Percentiles rank a stretch among this genome's conserved stretches.
Evolutionary conservation across 1,139 yeast species (phyloP).

Genomic region (Debaryomycetaceae sp.): DNA sequence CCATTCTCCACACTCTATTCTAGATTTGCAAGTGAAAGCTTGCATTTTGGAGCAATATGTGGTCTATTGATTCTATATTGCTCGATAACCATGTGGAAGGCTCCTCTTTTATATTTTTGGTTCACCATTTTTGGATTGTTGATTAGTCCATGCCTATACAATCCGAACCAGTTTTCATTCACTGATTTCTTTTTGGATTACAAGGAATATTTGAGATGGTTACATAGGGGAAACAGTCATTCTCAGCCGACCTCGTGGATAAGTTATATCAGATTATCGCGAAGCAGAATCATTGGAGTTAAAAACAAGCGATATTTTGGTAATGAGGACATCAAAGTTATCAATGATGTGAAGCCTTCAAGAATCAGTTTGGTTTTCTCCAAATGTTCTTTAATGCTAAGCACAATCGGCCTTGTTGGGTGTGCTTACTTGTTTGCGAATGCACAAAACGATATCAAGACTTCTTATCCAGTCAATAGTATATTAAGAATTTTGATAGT

Average conservation of each 20-base stretch:
- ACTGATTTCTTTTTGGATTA: slow-evolving; percentile 73
- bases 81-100: slow-evolving; percentile 69
- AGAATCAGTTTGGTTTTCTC: slow-evolving; percentile 29
- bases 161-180: slow-evolving; percentile 80
- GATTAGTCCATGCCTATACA: slow-evolving; percentile 75
- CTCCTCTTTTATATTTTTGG: slow-evolving; percentile 81
- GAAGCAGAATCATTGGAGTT: slow-evolving; percentile 45
- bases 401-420: slow-evolving; percentile 24
- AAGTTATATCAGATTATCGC: slow-evolving; percentile 23
- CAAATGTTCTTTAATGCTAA: slow-evolving; percentile 26
- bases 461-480: slow-evolving; percentile 26
- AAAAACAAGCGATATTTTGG: slow-evolving; percentile 24
- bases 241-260: slow-evolving; percentile 25
- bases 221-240: slow-evolving; percentile 58
- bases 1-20: slow-evolving; percentile 60
- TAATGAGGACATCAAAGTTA: slow-evolving; percentile 20
- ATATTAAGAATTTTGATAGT: slow-evolving; percentile 40
- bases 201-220: slow-evolving; percentile 62
- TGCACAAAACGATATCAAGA: slow-evolving; percentile 36
- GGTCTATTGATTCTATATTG: slow-evolving; percentile 61
- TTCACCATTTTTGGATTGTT: slow-evolving; percentile 68
- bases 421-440: slow-evolving; percentile 45
- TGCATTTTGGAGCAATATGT: slow-evolving; percentile 62
- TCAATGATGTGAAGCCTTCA: slow-evolving; percentile 39
- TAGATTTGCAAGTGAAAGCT: slow-evolving; percentile 59